Conservation (phyloP, 805 yeast genomes). For the Starmerella vaccinii region DNA sequence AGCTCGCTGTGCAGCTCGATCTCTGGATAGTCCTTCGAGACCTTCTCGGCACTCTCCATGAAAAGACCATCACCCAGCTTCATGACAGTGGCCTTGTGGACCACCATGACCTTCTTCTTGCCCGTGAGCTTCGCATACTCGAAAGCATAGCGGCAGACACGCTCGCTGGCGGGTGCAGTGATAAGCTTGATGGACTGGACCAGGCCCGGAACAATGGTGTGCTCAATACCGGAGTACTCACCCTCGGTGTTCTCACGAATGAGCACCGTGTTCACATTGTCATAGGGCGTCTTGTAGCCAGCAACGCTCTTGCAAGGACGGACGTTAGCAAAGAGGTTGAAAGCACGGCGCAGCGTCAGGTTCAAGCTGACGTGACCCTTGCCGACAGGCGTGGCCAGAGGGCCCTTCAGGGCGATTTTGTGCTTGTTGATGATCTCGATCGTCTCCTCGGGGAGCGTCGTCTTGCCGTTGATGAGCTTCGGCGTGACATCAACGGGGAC, state of each 20-base stretch:
- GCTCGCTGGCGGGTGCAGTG: slow-evolving; percentile 92
- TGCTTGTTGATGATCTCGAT: slow-evolving; percentile 86
- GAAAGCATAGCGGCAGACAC: slow-evolving; percentile 92
- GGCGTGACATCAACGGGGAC: slow-evolving; percentile 96
- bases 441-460: slow-evolving; percentile 86
- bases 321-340: slow-evolving; percentile 90
- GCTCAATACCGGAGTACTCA: slow-evolving; percentile 98
- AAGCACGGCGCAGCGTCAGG: slow-evolving; percentile 94
- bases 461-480: slow-evolving; percentile 77
- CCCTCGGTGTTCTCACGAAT: slow-evolving; percentile 99
- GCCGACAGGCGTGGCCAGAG: slow-evolving; percentile 96
- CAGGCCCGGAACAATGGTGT: slow-evolving; percentile 94
- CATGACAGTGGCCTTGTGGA: slow-evolving; percentile 98
- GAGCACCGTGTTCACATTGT: slow-evolving; percentile 83
- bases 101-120: slow-evolving; percentile 83
- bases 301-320: slow-evolving; percentile 91
- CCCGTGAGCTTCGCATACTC: slow-evolving; percentile 86
- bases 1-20: slow-evolving; percentile 73
- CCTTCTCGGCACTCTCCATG: slow-evolving; percentile 79
- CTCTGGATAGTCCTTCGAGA: slow-evolving; percentile 87
- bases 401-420: slow-evolving; percentile 94
- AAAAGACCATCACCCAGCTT: slow-evolving; percentile 96
- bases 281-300: slow-evolving; percentile 87
- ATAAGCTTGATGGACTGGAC: slow-evolving; percentile 96
- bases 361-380: slow-evolving; percentile 97